Percentiles rank a stretch among this genome's conserved stretches.
These are phyloP conservation scores for Eucalyptus microcorys DNA, from an alignment of 345 rosid species.

Conservation along the genomic window DNA sequence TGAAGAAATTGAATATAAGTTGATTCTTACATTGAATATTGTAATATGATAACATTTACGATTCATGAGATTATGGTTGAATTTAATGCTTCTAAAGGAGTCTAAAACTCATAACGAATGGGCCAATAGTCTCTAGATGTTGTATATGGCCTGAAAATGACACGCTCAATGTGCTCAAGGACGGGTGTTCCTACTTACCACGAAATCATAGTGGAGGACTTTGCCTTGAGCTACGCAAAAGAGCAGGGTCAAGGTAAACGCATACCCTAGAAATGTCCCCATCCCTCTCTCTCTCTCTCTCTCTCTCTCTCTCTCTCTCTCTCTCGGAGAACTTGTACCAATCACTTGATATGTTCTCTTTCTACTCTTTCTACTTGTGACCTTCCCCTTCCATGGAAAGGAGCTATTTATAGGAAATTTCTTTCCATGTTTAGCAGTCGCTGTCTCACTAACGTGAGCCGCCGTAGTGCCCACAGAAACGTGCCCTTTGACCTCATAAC, in stretches of 20 bases:
- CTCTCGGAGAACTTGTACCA: neutral
- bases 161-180: neutral
- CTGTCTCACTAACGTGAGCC: neutral
- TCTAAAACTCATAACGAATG: neutral
- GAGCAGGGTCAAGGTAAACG: neutral
- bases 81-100: neutral
- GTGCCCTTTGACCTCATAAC: neutral
- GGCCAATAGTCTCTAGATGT: neutral
- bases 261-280: neutral
- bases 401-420: neutral
- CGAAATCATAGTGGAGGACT: neutral
- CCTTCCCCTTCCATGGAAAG: neutral
- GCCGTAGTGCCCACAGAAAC: neutral
- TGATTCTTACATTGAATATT: neutral
- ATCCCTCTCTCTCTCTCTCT: too few relatives aligned
- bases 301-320: too few relatives aligned
- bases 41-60: neutral
- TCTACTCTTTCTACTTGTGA: too few relatives aligned
- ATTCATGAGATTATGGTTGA: neutral
- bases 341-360: neutral
- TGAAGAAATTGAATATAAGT: neutral
- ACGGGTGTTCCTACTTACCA: neutral
- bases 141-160: neutral
- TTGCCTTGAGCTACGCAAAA: neutral
- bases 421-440: neutral